Evolutionary conservation across 495 filamentous ascomycete species (phyloP), one percentile per base, ranked within the genome.

Genomic region (Penicillium tannophilum): DNA sequence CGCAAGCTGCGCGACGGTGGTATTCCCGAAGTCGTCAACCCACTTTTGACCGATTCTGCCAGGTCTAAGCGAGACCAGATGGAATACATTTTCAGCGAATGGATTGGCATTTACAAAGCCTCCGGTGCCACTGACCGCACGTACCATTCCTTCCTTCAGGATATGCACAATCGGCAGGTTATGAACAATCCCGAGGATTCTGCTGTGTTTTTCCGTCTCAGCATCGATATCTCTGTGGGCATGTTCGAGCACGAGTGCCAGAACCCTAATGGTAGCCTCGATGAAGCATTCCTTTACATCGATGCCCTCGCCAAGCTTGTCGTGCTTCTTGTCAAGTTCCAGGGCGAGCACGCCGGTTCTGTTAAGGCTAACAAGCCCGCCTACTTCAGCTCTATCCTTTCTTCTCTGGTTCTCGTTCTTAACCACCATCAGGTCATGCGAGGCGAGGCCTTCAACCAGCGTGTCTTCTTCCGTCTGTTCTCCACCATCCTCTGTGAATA

Each of bases 41-140:
- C 74, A 46, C 72, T 75, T 36, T 67, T 78, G 41, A 81, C 75
- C 56, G 81, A 84, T 52, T 76, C 76, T 52, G 73, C 84, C 23
- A 63, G 75, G 54, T 70, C 79, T 14, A 86, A 86, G 64, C 83
- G 84, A 45, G 88, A 93, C 52, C 93, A 96, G 63, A 85, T 97
- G 75, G 89, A 95, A 64, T 98, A 98, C 66, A 82, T 96, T 43
- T 96, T 99, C 69, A 90, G 88, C 10, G 94, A 98, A 70, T 99
- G 94, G 94, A 82, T 92, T 55, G 85, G 87, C 41, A 82, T 98
- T 16, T 92, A 86, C 77, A 85, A 89, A 71, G 88, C 90, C 49
- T 80, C 83, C 10, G 82, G 84, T 59, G 85, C 86, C 0, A 84
- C 84, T 11, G 89, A 92, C 30, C 90, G 88, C 64, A 82, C 88